Evolutionary conservation across 495 filamentous ascomycete genomes (phyloP), one percentile per base, ranked within the genome.

Genomic region (Penicillium goetzii): DNA sequence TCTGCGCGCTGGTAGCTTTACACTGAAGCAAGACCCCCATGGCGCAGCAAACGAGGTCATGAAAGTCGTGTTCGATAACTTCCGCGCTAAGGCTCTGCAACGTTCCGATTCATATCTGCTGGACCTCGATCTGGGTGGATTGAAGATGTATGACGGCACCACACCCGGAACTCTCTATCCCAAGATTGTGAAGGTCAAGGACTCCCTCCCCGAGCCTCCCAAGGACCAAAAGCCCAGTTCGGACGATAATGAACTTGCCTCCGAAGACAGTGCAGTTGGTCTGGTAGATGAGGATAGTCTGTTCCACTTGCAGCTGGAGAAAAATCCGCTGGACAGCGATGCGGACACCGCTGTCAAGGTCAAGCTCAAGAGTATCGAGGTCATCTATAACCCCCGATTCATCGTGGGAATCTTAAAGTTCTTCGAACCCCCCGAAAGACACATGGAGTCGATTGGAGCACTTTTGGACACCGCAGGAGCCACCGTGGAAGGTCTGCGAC

Each of bases 401-500:
- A 78, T 98, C 3, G 87, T 97, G 25, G 92, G 92, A 50, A 87
- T 97, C 32, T 90, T 88, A 56, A 90, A 90, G 60, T 99, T 99
- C 79, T 98, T 99, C 81, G 90, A 93, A 58, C 95, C 95, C 5
- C 96, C 95, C 1, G 91, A 97, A 74, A 84, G 92, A 60, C 96
- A 99, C 73, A 97, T 98, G 95, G 95, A 99, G 74, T 97, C 94
- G 23, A 96, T 99, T 68, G 89, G 88, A 9, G 95, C 94, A 26
- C 81, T 99, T 51, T 87, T 99, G 83, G 95, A 99, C 71, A 91
- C 91, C 21, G 95, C 95, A 25, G 93, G 95, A 19, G 93, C 92
- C 32, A 98, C 94, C 0, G 94, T 99, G 2, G 92, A 98, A 76
- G 93, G 92, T 15, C 78, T 98, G 59, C 86, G 95, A 38, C 92